Base-by-base conservation (phyloP, 2,329 filamentous ascomycete genomes). In the Orbilia ellipsospora region DNA sequence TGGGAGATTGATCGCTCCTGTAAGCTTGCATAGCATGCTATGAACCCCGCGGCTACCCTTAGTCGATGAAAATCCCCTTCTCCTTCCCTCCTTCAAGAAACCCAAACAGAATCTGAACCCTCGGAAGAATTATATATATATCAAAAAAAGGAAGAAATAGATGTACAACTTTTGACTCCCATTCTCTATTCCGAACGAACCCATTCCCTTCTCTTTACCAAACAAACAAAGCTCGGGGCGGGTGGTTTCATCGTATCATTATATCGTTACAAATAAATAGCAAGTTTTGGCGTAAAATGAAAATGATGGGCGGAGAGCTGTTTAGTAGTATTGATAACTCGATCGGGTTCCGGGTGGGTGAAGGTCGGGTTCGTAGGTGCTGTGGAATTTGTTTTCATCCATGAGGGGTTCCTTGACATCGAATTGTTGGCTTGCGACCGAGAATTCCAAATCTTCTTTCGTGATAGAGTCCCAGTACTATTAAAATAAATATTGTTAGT, bases 401-500 rank as follows among this genome's bases (percentile, higher is more conserved):
- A 90, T 88, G 16, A 95, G 86, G 10, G 92, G 86, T 77, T 98
- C 94, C 85, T 98, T 98, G 81, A 98, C 91, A 82, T 99, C 95
- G 95, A 95, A 96, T 84, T 92, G 91, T 82, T 94, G 92, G 73
- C 93, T 93, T 78, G 94, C 94, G 59, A 99, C 95, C 1, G 93
- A 97, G 83, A 99, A 99, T 82, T 99, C 95, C 78, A 99, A 90
- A 82, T 99, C 95, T 84, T 99, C 95, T 81, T 92, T 93, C 20
- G 95, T 99, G 83, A 99, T 99, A 15, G 94, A 97, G 82, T 99
- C 95, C 95, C 95, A 99, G 86, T 96, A 99, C 93, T 95, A 79
- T 64, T 70, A 54, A 26, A 36, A 26, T n/a, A 16, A 44, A 8
- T 51, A 69, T 60, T 26, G 78, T 84, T 80, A 84, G 81, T 55